Evolutionary conservation across 140 eudicot genomes (phyloP), one percentile per base, ranked within the genome.

Genomic region (Bidens hawaiensis): DNA sequence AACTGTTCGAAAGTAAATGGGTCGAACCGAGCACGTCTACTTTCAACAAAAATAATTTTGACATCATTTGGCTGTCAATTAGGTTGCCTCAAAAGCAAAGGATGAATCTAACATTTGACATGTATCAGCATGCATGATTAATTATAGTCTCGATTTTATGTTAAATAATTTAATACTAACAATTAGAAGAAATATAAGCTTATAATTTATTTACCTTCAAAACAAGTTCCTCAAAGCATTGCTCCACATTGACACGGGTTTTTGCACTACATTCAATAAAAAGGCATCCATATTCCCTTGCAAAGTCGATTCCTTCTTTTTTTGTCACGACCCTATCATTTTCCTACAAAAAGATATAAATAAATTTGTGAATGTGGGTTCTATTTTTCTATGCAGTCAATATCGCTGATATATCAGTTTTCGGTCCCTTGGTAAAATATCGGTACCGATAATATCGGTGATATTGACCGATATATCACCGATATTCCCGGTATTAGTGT

Each of bases 201-300:
- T 49, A 13, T n/a, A 23, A 57, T 16, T 56, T 14, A 23, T 55
- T 31, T 73, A 90, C 97, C 97, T 90, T 90, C 59, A 38, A 38
- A 38, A 38, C 45, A 38, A 38, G 45, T 10, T 38, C 45, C 45
- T 38, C 45, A 38, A 90, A 38, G 13, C 45, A 38, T 11, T 38
- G 45, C 45, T 38, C 45, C 45, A 38, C 45, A 38, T 38, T 38
- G 45, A 38, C 45, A 69, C 94, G 71, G 27, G 95, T 90, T 82
- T 90, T 90, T 60, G 95, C 97, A 79, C 97, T 90, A 60, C 97
- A 90, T 43, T 90, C 97, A 13, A 86, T 86, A 73, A 90, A 86
- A 10, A 90, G 87, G 70, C 97, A 90, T 38, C 97, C 97, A 59
- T 82, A 83, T 73, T 86, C 94, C 86, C 97, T 82, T 27, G 97